phyloP scores from a whole-genome alignment of 768 basidiomycete species.

The Filobasidium wieringae region DNA sequence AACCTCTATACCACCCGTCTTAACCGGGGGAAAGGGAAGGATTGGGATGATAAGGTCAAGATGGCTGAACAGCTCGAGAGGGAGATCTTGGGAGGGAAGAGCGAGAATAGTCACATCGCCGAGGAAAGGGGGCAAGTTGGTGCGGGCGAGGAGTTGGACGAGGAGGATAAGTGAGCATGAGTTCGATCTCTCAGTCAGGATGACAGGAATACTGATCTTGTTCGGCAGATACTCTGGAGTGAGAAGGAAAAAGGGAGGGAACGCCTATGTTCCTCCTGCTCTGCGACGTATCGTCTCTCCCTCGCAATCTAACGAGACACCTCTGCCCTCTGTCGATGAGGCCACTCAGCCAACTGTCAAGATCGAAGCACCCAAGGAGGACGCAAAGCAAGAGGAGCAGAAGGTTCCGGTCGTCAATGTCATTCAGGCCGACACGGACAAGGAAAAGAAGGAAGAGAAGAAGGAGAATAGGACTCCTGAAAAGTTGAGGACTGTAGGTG shows the following conservation, averaged over 20 bases:
- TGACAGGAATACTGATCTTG: conserved; percentile 24
- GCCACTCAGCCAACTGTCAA: background rate
- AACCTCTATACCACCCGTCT: conserved; percentile 89
- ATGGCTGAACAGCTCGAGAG: conserved; percentile 78
- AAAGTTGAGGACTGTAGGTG: background rate
- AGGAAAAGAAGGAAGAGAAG: background rate
- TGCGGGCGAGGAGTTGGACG: conserved; percentile 62
- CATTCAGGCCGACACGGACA: background rate
- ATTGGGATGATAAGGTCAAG: conserved; percentile 77
- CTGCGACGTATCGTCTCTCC: conserved; percentile 49
- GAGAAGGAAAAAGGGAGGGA: conserved; percentile 53
- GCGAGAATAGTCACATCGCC: conserved; percentile 70
- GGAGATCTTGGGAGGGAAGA: conserved; percentile 60
- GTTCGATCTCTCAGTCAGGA: conserved; percentile 20
- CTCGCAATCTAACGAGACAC: conserved; percentile 1
- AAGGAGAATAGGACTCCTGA: background rate
- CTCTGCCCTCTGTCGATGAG: background rate
- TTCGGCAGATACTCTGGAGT: conserved; percentile 75
- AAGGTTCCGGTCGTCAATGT: background rate
- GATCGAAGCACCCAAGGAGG: background rate
- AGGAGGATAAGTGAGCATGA: conserved; percentile 83
- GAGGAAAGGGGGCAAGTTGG: conserved; percentile 60
- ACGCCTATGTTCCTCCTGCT: conserved; percentile 89
- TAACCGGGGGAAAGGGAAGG: conserved; percentile 59
- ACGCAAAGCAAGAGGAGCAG: background rate